Evolutionary conservation across 371 early-diverging fungal genomes (phyloP).

Genomic region (Choanephora cucurbitarum): DNA sequence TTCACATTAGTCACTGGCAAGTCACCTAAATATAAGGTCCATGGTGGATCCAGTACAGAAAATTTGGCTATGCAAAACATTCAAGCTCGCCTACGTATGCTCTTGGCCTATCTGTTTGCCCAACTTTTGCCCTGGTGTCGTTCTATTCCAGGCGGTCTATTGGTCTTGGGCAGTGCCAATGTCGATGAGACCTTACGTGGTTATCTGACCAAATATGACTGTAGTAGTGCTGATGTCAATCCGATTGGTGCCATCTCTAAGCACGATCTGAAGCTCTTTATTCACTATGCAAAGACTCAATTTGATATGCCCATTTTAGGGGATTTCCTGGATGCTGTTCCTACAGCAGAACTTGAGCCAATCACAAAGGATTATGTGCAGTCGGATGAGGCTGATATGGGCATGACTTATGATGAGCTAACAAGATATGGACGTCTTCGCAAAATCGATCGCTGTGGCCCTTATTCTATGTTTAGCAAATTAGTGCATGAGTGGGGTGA

Average conservation of each 20-base stretch:
- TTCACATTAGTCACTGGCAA: constrained; percentile 81
- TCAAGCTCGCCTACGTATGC: constrained; percentile 96
- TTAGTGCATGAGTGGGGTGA: constrained; percentile 81
- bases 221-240: constrained; percentile 96
- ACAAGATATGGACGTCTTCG: constrained; percentile 90
- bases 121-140: constrained; percentile 92
- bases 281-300: constrained; percentile 66
- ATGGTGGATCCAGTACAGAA: constrained; percentile 86
- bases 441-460: constrained; percentile 87
- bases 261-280: constrained; percentile 83
- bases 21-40: constrained; percentile 77
- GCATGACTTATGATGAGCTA: constrained; percentile 95
- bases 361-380: constrained; percentile 78
- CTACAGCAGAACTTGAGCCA: constrained; percentile 96
- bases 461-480: constrained; percentile 89
- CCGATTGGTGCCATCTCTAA: constrained; percentile 97
- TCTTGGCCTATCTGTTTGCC: constrained; percentile 93
- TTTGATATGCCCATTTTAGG: constrained; percentile 73
- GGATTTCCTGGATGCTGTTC: constrained; percentile 85
- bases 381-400: constrained; percentile 95
- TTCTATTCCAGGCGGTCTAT: constrained; percentile 69
- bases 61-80: constrained; percentile 97
- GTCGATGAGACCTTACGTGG: constrained; percentile 97
- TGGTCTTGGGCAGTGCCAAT: constrained; percentile 95
- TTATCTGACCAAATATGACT: constrained; percentile 98